phyloP scores from a whole-genome alignment of 768 basidiomycete genomes.

The Galerina sulciceps region DNA sequence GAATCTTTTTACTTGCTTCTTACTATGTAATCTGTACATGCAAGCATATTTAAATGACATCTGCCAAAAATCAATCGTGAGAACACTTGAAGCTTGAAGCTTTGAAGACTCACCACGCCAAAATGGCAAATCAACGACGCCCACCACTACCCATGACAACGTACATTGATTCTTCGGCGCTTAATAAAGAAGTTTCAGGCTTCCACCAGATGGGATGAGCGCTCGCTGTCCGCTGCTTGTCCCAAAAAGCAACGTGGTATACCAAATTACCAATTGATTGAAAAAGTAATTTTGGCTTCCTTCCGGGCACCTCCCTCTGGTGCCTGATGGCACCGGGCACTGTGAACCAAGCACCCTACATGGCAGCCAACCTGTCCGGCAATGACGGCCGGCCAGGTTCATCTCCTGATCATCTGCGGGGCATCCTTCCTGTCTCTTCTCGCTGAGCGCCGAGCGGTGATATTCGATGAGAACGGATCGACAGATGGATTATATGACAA shows the following conservation, averaged over 20 bases:
- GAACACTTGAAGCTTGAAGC: too few species aligned
- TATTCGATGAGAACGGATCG: conserved; percentile 12
- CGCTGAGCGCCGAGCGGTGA: neutral
- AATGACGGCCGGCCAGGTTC: neutral
- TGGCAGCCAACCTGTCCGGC: neutral
- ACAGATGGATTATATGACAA: neutral
- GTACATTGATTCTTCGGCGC: neutral
- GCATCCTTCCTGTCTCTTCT: neutral
- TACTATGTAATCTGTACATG: too few species aligned
- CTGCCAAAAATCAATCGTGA: too few species aligned
- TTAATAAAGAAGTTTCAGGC: neutral
- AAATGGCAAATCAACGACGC: too few species aligned
- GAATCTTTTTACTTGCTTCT: too few species aligned
- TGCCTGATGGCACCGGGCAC: too few species aligned
- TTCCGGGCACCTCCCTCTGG: too few species aligned
- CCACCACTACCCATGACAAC: neutral
- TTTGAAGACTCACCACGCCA: too few species aligned
- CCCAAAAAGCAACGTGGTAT: too few species aligned
- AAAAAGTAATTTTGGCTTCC: too few species aligned
- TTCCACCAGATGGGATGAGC: neutral
- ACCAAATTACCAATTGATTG: too few species aligned
- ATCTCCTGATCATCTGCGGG: neutral
- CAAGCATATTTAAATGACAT: too few species aligned
- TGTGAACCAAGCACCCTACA: neutral
- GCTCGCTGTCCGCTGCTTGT: neutral